Percentiles rank a stretch among this genome's conserved stretches.
These are phyloP conservation scores for Solanum clarkiae DNA, from an alignment of 257 asterid species.

Conservation along the genomic window DNA sequence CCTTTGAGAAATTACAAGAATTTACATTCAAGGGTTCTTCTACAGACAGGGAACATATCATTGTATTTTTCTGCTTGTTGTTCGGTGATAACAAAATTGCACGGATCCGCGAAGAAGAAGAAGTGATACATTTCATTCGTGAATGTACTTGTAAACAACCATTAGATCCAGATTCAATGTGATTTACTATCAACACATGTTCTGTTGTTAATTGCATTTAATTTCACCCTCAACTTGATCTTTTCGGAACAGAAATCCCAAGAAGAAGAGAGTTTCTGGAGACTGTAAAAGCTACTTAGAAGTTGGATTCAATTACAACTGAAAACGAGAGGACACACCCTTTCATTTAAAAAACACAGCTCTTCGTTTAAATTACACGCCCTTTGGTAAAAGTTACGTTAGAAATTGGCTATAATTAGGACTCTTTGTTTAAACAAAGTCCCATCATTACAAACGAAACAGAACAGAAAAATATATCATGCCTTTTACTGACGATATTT, in stretches of 20 bases:
- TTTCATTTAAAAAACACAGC: background rate
- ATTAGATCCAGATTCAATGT: no score
- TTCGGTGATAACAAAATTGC: background rate
- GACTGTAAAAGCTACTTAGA: background rate
- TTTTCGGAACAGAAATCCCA: background rate
- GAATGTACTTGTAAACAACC: background rate
- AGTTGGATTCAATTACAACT: background rate
- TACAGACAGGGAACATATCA: slow-evolving; percentile 33
- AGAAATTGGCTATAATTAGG: background rate
- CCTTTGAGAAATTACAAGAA: background rate
- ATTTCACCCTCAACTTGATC: background rate
- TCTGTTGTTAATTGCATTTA: background rate
- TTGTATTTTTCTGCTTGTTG: slow-evolving; percentile 18
- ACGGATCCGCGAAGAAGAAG: background rate
- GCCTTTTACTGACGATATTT: background rate
- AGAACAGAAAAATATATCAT: background rate
- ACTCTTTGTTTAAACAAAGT: background rate
- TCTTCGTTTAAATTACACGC: background rate
- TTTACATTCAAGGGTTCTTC: slow-evolving; percentile 45
- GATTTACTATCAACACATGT: no score
- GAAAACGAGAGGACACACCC: background rate
- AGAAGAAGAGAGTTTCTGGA: background rate
- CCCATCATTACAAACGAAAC: background rate
- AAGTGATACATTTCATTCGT: background rate
- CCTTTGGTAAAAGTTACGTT: background rate